These are phyloP conservation scores for Orychophragmus violaceus DNA, from an alignment of 345 rosid species.

Conservation along the genomic window DNA sequence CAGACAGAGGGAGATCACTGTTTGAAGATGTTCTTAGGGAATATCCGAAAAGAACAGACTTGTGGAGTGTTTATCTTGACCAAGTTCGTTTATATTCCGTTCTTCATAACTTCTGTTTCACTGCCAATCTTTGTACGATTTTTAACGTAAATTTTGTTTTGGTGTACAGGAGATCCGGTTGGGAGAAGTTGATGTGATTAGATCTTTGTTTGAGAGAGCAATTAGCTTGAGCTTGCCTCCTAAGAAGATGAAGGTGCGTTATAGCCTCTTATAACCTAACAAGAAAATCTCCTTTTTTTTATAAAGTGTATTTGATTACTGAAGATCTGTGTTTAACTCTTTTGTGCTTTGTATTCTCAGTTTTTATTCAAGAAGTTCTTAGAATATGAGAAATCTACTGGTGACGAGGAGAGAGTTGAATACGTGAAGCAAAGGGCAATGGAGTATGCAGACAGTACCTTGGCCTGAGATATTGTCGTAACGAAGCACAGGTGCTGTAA, in stretches of 20 bases:
- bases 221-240: constrained; percentile 77
- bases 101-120: not conserved
- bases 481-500: constrained; percentile 7
- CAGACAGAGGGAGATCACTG: constrained; percentile 82
- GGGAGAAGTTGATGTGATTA: constrained; percentile 63
- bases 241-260: constrained; percentile 73
- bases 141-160: not conserved
- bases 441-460: constrained; percentile 64
- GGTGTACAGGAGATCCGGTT: constrained; percentile 66
- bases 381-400: constrained; percentile 56
- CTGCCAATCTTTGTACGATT: not conserved
- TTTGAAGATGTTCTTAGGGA: constrained; percentile 84
- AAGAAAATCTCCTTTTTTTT: not conserved
- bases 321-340: not conserved
- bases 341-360: constrained; percentile 36
- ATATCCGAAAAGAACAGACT: constrained; percentile 91
- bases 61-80: constrained; percentile 95
- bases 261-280: not conserved
- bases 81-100: constrained; percentile 45
- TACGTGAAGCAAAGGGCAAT: constrained; percentile 76
- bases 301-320: not conserved
- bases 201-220: constrained; percentile 80
- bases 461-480: constrained; percentile 22
- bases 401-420: constrained; percentile 56
- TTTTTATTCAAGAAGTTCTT: constrained; percentile 89